phyloP scores from a whole-genome alignment of 2,329 filamentous ascomycete genomes.

The Bipolaris gigantea region DNA sequence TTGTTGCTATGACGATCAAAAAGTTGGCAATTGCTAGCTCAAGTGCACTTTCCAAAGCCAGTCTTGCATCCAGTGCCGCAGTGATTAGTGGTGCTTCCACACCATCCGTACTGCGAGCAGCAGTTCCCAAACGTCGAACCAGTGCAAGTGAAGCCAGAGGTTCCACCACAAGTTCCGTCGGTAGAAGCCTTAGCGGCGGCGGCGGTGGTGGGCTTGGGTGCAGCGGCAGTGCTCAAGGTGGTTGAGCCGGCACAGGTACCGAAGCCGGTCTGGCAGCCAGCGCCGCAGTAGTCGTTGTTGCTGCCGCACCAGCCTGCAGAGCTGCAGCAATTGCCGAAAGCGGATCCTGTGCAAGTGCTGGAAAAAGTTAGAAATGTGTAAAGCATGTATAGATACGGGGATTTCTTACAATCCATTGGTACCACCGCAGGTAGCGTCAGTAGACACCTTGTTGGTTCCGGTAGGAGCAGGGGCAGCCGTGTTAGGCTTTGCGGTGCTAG shows the following conservation, averaged over 20 bases:
- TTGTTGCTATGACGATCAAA: neutral
- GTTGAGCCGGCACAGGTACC: constrained; percentile 25
- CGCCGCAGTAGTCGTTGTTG: constrained; percentile 31
- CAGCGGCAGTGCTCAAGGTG: constrained; percentile 5
- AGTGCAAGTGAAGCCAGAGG: constrained; percentile 42
- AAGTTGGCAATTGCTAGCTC: neutral
- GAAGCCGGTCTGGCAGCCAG: constrained; percentile 35
- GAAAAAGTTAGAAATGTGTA: constrained; percentile 1
- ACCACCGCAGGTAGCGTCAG: constrained; percentile 49
- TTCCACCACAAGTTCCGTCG: constrained; percentile 29
- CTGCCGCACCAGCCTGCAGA: constrained; percentile 37
- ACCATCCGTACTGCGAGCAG: constrained; percentile 49
- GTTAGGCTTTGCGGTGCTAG: constrained; percentile 25
- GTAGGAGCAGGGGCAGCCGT: constrained; percentile 16
- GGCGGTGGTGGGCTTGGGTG: constrained; percentile 4
- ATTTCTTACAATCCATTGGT: constrained; percentile 34
- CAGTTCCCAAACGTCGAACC: constrained; percentile 51
- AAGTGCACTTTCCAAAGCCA: constrained; percentile 37
- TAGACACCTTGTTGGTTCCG: constrained; percentile 38
- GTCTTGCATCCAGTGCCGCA: constrained; percentile 40
- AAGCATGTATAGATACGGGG: neutral
- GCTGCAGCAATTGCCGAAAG: constrained; percentile 51
- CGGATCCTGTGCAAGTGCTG: constrained; percentile 47
- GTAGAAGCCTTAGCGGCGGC: constrained; percentile 18
- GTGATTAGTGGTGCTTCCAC: constrained; percentile 36